Base-by-base conservation (phyloP, 2,329 filamentous ascomycete species). In the Colletotrichum sp. region DNA sequence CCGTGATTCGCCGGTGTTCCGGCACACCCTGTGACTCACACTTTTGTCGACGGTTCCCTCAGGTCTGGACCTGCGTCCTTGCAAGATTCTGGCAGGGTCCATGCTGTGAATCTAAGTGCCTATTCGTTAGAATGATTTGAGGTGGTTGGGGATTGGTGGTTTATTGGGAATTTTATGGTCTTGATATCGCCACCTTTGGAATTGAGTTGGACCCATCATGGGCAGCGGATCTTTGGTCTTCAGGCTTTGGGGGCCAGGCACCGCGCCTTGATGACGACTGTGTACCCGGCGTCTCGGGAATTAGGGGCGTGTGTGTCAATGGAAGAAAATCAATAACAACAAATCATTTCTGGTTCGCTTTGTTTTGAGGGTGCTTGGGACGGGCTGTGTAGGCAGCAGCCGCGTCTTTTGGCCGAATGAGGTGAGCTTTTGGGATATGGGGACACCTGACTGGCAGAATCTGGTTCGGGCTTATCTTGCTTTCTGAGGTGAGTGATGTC, bases 321-420 rank as follows among this genome's bases (percentile, higher is more conserved):
- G 9, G 16, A n/a, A 6, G 26, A 1, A 28, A 60, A 28, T 15
- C 57, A 60, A 32, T 8, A 13, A n/a, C 6, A 24, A 13, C 52
- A 52, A 68, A 68, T 68, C 52, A 18, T 38, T 28, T 6, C 2
- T n/a, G 15, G 9, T 32, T 38, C 52, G 66, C 66, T 68, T 68
- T 5, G 28, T 30, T 68, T 26, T 60, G 16, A 10, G 2, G 30
- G 24, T 12, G 12, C 48, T 68, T 58, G 21, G 48, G 32, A 68
- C 30, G 52, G 66, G 66, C 32, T 60, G 52, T 43, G 66, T 34
- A 68, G 66, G 66, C 52, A 68, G 21, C 52, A 68, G 66, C 38
- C 32, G 8, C 9, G 9, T 8, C 16, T 15, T 16, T 36, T 16
- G 16, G 32, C 28, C 66, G 15, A 38, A 58, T 30, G 34, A 57